phyloP scores from a whole-genome alignment of 441 rosid species.

The Pelargonium myrrhifolium region DNA sequence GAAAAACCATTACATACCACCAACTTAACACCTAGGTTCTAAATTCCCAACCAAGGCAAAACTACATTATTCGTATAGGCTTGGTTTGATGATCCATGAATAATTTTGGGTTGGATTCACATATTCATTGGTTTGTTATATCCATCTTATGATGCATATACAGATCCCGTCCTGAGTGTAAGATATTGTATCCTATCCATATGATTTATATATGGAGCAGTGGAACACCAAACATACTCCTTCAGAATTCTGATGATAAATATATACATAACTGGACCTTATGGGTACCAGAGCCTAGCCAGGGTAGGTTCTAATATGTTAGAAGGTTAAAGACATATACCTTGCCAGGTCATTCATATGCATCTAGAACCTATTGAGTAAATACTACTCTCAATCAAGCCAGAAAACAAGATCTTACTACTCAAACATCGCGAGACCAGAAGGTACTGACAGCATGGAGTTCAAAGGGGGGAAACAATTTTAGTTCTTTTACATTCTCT shows the following conservation, averaged over 20 bases:
- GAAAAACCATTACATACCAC: not conserved
- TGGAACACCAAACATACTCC: not conserved
- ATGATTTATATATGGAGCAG: not conserved
- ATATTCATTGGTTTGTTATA: not conserved
- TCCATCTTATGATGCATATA: not conserved
- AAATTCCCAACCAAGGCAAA: not conserved
- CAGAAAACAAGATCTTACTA: not conserved
- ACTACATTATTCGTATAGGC: not conserved
- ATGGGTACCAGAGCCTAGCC: not conserved
- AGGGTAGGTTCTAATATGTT: not conserved
- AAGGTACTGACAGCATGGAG: not conserved
- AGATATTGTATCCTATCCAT: not conserved
- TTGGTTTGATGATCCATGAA: not conserved
- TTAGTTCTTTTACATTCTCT: not conserved
- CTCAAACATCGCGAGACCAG: conserved; percentile 7
- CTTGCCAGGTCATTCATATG: not conserved
- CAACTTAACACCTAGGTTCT: not conserved
- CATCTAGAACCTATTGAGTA: not conserved
- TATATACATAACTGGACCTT: not conserved
- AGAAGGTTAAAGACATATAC: not conserved
- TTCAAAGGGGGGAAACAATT: not conserved
- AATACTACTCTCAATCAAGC: not conserved
- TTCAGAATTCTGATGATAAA: not conserved
- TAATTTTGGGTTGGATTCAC: not conserved
- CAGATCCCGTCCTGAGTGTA: not conserved